These are phyloP conservation scores for Purpureocillium lavendulum DNA, from an alignment of 2,329 filamentous ascomycete species.

Conservation along the genomic window DNA sequence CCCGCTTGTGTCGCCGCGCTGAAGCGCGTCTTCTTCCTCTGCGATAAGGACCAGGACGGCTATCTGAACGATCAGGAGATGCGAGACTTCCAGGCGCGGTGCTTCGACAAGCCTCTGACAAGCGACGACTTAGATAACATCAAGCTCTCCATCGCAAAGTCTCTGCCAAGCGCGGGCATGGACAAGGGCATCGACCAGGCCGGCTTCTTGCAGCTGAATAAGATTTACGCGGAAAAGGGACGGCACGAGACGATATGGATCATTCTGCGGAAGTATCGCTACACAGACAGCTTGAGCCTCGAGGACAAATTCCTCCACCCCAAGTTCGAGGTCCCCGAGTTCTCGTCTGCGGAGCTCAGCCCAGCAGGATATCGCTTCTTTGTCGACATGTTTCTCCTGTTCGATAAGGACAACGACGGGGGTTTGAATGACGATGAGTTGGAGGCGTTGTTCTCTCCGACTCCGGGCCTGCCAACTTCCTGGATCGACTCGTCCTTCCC, in stretches of 20 bases:
- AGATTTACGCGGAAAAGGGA: conserved; percentile 93
- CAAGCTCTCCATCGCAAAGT: conserved; percentile 74
- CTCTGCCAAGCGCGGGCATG: conserved; percentile 52
- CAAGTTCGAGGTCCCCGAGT: conserved; percentile 88
- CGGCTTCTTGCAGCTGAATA: conserved; percentile 86
- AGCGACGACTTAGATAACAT: conserved; percentile 82
- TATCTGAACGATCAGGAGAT: conserved; percentile 87
- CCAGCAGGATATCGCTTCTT: conserved; percentile 95
- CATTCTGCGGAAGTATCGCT: conserved; percentile 88
- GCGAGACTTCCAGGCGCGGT: conserved; percentile 81
- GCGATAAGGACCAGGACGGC: conserved; percentile 93
- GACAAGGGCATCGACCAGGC: conserved; percentile 69
- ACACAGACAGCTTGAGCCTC: conserved; percentile 88
- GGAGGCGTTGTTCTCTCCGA: conserved; percentile 81
- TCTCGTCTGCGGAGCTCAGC: conserved; percentile 86
- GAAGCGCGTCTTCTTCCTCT: conserved; percentile 87
- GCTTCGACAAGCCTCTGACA: conserved; percentile 81
- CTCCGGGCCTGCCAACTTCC: conserved; percentile 76
- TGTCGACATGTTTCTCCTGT: conserved; percentile 88
- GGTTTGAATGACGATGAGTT: conserved; percentile 83
- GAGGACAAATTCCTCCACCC: conserved; percentile 88
- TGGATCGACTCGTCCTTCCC: conserved; percentile 90
- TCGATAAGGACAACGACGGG: conserved; percentile 96
- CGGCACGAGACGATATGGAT: conserved; percentile 98
- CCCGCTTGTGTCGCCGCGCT: conserved; percentile 81